Percentiles rank a stretch among this genome's conserved stretches.
Evolutionary conservation across 768 basidiomycete species (phyloP).

Genomic region (Mycena vitilis): DNA sequence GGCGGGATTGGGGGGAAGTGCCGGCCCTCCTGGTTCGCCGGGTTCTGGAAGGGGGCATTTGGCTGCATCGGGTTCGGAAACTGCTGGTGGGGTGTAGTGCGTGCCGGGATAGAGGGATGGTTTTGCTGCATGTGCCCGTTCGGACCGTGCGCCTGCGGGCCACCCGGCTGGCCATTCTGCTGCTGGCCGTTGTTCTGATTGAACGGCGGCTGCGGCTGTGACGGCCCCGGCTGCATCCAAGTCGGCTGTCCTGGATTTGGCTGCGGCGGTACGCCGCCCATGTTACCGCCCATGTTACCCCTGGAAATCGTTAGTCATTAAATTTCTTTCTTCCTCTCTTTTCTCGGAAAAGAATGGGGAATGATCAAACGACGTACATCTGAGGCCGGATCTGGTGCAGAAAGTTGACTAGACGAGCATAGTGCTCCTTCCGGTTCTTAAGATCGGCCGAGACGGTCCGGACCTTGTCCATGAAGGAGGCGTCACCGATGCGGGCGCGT

Average conservation of each 20-base stretch:
- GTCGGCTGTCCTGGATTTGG: constrained; percentile 16
- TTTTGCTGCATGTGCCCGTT: constrained; percentile 43
- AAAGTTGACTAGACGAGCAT: constrained; percentile 49
- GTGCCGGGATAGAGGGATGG: constrained; percentile 48
- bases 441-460: constrained; percentile 43
- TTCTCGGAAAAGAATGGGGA: too few relatives aligned
- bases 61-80: constrained; percentile 50
- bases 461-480: constrained; percentile 38
- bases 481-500: constrained; percentile 39
- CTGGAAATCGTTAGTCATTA: neutral
- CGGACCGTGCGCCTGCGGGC: constrained; percentile 47
- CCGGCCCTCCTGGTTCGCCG: constrained; percentile 29
- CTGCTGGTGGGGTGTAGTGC: constrained; percentile 54
- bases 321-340: too few relatives aligned
- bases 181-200: constrained; percentile 35
- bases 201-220: constrained; percentile 34
- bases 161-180: constrained; percentile 40
- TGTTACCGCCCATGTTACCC: neutral
- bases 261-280: constrained; percentile 23
- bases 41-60: constrained; percentile 43
- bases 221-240: constrained; percentile 33
- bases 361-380: constrained; percentile 46
- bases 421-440: constrained; percentile 51
- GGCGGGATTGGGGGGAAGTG: constrained; percentile 45
- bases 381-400: constrained; percentile 41